Conservation (phyloP, 139 green algal genomes). For the Eudorina sp. region DNA sequence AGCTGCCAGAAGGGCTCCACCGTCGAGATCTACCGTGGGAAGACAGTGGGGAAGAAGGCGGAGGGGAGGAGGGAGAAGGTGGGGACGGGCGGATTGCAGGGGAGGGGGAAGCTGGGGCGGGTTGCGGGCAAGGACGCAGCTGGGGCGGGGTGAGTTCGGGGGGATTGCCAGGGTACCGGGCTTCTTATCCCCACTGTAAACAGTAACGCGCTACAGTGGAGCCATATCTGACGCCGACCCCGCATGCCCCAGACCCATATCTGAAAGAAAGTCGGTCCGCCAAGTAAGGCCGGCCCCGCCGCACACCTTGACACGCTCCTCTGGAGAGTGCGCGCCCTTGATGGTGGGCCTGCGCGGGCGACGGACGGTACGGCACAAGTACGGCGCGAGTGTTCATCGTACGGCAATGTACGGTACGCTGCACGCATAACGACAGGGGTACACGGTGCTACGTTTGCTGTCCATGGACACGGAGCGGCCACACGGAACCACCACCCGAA, state of each 20-base stretch:
- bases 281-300: background rate
- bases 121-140: too few species aligned
- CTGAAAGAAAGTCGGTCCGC: too few species aligned
- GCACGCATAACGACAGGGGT: too few species aligned
- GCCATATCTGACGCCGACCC: background rate
- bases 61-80: background rate
- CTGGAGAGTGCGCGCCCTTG: constrained; percentile 77
- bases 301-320: constrained; percentile 71
- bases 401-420: too few species aligned
- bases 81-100: background rate
- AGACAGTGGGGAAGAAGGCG: background rate
- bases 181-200: background rate
- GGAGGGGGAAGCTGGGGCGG: too few species aligned
- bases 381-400: too few species aligned
- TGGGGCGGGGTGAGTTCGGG: too few species aligned
- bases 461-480: too few species aligned
- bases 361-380: too few species aligned
- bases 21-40: constrained; percentile 48
- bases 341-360: constrained; percentile 75
- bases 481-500: too few species aligned
- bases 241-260: too few species aligned
- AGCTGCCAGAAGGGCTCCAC: constrained; percentile 79
- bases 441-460: too few species aligned
- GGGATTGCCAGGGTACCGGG: background rate
- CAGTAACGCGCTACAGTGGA: background rate